Evolutionary conservation across 768 basidiomycete genomes (phyloP).

Genomic region (Mycena sanguinolenta): DNA sequence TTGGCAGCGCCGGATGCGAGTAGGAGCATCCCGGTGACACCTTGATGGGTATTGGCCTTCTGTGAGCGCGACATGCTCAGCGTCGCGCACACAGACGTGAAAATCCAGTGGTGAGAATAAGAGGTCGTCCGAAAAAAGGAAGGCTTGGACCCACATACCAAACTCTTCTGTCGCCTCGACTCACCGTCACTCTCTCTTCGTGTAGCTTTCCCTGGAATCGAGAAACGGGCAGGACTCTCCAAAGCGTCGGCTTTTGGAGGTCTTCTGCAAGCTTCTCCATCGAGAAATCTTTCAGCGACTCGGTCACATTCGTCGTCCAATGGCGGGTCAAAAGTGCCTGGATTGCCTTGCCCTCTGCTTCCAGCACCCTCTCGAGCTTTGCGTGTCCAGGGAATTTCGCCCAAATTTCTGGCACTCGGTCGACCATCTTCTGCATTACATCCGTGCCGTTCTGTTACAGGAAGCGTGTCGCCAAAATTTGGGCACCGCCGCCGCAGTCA

Average conservation of each 20-base stretch:
- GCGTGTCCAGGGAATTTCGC: neutral
- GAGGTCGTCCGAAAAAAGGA: constrained; percentile 5
- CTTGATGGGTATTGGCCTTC: constrained; percentile 38
- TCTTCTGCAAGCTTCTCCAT: constrained; percentile 22
- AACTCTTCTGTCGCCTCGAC: neutral
- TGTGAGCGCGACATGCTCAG: too few relatives aligned
- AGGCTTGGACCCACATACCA: constrained; percentile 20
- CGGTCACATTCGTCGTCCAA: too few relatives aligned
- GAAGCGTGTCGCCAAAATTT: too few relatives aligned
- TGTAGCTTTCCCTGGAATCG: neutral
- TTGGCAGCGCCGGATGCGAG: constrained; percentile 41
- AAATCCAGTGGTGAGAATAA: too few relatives aligned
- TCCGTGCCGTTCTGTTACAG: too few relatives aligned
- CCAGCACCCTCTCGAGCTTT: constrained; percentile 4
- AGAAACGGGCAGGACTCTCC: neutral
- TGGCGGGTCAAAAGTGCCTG: too few relatives aligned
- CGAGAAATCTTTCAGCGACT: constrained; percentile 17
- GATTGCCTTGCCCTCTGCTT: too few relatives aligned
- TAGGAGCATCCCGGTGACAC: constrained; percentile 46
- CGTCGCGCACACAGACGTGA: too few relatives aligned
- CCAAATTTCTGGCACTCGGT: constrained; percentile 18
- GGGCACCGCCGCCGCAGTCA: too few relatives aligned
- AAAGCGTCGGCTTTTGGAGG: neutral
- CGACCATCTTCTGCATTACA: constrained; percentile 2
- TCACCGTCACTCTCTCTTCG: too few relatives aligned